Evolutionary conservation across 2,329 filamentous ascomycete species (phyloP).

Genomic region (Dothidotthia symphoricarpi): DNA sequence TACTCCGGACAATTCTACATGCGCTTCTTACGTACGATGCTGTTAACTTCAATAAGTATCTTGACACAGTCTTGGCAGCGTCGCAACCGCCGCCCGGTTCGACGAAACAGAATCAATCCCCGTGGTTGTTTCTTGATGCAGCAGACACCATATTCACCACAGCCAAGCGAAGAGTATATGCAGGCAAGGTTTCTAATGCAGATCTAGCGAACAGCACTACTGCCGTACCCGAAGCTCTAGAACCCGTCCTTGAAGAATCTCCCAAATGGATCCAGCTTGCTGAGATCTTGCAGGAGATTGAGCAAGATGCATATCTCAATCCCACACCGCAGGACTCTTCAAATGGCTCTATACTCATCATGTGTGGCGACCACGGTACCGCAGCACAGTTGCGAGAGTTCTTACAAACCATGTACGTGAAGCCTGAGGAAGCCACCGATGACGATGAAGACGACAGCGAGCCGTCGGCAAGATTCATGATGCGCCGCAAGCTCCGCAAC

Average conservation of each 20-base stretch:
- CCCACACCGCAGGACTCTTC: conserved; percentile 74
- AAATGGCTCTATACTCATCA: conserved; percentile 88
- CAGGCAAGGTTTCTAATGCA: conserved; percentile 64
- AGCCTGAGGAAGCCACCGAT: conserved; percentile 47
- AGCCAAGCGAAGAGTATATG: conserved; percentile 83
- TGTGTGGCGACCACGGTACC: conserved; percentile 86
- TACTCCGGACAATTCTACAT: conserved; percentile 79
- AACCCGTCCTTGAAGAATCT: conserved; percentile 85
- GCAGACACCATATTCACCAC: conserved; percentile 92
- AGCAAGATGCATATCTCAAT: conserved; percentile 83
- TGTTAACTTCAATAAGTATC: conserved; percentile 85
- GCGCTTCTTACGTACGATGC: conserved; percentile 81
- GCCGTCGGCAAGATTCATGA: conserved; percentile 80
- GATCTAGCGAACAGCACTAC: conserved; percentile 48
- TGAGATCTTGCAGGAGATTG: conserved; percentile 92
- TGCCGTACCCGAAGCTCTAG: conserved; percentile 60
- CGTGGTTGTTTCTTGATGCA: conserved; percentile 94
- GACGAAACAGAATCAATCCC: conserved; percentile 83
- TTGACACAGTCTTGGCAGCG: conserved; percentile 90
- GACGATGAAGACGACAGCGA: conserved; percentile 54
- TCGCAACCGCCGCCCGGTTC: conserved; percentile 86
- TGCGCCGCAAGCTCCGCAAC: conserved; percentile 80
- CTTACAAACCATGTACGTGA: conserved; percentile 83
- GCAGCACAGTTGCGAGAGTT: conserved; percentile 89
- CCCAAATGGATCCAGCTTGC: conserved; percentile 89